Evolutionary conservation across 345 rosid species (phyloP), one percentile per base, ranked within the genome.

Genomic region (Syzygium aqueum): DNA sequence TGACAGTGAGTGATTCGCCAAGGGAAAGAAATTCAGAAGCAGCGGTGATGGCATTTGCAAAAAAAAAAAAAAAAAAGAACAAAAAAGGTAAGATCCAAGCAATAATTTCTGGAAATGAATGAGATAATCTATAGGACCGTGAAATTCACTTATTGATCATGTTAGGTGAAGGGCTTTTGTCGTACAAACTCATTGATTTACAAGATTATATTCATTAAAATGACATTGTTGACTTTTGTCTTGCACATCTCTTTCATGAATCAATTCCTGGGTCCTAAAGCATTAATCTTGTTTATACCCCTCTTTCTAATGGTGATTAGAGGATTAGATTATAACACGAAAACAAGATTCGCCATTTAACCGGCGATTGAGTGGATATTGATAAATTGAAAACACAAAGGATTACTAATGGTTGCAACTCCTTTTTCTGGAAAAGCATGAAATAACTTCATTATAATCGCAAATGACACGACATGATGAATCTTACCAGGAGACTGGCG

Each of bases 401-500:
- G 49, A 73, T 73, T 73, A 37, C 49, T 73, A 37, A 37, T 37
- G 14, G 27, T 73, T 21, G 80, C 82, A 2, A 73, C 82, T 65
- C 78, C 73, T 61, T 61, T 61, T n/a, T n/a, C 19, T 61, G 73
- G 73, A 61, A n/a, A 61, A 61, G 33, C 1, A 28, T 11, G n/a
- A 59, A 33, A 61, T 7, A 61, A n/a, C 2, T 61, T 61, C 73
- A 65, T 16, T 15, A 19, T 16, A 30, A 28, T 65, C 37, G 43
- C 77, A 16, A n/a, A 15, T 30, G 22, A 65, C 77, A 53, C 0
- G 54, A 21, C 22, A 9, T n/a, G 4, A 27, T 8, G 33, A 46
- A 46, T 11, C 52, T 30, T 89, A 95, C 98, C 94, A 93, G 73
- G 30, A 95, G 93, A 87, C 90, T 91, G 28, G 86, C 40, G 46